Evolutionary conservation across 2,329 filamentous ascomycete species (phyloP).

Genomic region (Botrytis galanthina): DNA sequence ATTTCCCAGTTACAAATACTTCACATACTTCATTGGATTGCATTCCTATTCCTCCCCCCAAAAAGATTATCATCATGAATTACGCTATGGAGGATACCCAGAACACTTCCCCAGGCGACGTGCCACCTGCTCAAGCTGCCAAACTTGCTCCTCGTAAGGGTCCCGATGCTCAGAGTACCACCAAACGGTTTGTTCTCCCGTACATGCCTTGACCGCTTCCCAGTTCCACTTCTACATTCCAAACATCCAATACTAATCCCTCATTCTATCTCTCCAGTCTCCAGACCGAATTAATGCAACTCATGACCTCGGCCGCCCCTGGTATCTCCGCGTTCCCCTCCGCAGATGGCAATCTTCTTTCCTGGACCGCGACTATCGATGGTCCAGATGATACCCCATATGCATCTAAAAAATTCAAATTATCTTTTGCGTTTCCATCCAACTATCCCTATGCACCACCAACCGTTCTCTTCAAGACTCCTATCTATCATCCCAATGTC

Average conservation of each 20-base stretch:
- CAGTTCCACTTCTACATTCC: neutral
- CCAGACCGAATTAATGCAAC: constrained; percentile 95
- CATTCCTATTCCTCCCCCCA: neutral
- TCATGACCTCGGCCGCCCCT: constrained; percentile 93
- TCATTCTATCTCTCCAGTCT: constrained; percentile 54
- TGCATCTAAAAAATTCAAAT: constrained; percentile 82
- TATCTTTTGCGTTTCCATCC: constrained; percentile 82
- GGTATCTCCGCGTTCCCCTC: constrained; percentile 95
- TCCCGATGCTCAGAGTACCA: constrained; percentile 69
- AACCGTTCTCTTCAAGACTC: constrained; percentile 93
- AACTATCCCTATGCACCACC: constrained; percentile 94
- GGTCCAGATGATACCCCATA: constrained; percentile 93
- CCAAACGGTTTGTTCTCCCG: constrained; percentile 61
- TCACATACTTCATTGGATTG: neutral
- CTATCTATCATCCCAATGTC: constrained; percentile 98
- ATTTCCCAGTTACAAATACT: constrained; percentile 6
- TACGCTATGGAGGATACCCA: constrained; percentile 58
- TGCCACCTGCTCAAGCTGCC: constrained; percentile 51
- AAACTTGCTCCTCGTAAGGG: constrained; percentile 60
- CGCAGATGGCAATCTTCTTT: constrained; percentile 82
- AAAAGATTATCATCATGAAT: constrained; percentile 38
- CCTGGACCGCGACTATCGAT: constrained; percentile 91
- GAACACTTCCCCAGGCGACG: constrained; percentile 62
- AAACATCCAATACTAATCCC: constrained; percentile 1
- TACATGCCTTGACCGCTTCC: neutral